These are phyloP conservation scores for Phytophthora melonis DNA, from an alignment of 352 stramenopile species.

Conservation along the genomic window DNA sequence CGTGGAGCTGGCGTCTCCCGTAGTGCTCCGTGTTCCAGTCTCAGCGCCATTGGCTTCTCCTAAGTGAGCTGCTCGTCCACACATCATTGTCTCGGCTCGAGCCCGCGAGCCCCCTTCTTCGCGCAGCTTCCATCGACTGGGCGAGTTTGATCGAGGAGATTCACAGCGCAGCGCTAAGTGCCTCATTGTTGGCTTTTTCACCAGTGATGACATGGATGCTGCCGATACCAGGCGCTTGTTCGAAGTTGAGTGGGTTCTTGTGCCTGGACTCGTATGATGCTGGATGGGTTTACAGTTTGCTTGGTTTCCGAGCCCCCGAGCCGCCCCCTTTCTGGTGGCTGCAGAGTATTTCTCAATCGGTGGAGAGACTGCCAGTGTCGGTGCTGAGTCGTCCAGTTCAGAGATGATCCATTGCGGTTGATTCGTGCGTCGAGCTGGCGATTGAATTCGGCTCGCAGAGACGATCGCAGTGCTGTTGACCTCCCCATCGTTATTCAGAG, in stretches of 20 bases:
- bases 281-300: slow-evolving; percentile 5
- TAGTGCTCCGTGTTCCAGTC: not conserved
- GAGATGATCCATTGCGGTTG: slow-evolving; percentile 57
- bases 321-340: slow-evolving; percentile 25
- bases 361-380: slow-evolving; percentile 22
- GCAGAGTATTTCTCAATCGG: slow-evolving; percentile 13
- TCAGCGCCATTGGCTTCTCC: not conserved
- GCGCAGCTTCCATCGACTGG: slow-evolving; percentile 39
- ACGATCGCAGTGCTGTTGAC: not conserved
- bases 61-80: slow-evolving; percentile 12
- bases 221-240: slow-evolving; percentile 28
- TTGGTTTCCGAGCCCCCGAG: slow-evolving; percentile 16
- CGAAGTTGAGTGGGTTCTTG: slow-evolving; percentile 10
- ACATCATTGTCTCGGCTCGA: slow-evolving; percentile 30
- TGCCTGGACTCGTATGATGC: not conserved
- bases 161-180: slow-evolving; percentile 9
- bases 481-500: slow-evolving; percentile 16
- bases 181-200: slow-evolving; percentile 21
- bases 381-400: slow-evolving; percentile 57
- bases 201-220: slow-evolving; percentile 30
- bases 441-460: not conserved
- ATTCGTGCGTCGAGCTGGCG: not conserved
- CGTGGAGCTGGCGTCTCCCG: slow-evolving; percentile 33
- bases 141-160: slow-evolving; percentile 20
- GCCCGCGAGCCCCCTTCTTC: slow-evolving; percentile 22